phyloP scores from a whole-genome alignment of 768 basidiomycete genomes.

The Ramaria sp. region DNA sequence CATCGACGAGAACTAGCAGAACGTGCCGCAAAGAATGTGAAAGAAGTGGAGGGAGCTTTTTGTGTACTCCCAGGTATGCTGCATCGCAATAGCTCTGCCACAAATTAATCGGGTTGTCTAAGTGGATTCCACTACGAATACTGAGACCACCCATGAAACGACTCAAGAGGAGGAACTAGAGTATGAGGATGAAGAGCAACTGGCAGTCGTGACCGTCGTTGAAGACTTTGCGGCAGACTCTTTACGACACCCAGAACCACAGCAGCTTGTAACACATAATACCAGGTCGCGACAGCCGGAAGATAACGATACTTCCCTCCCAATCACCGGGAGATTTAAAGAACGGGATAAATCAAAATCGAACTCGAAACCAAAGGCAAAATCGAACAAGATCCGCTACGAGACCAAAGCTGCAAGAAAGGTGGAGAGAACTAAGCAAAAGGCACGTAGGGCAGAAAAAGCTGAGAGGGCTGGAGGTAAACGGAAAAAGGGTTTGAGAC shows the following conservation, averaged over 20 bases:
- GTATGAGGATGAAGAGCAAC: slow-evolving; percentile 73
- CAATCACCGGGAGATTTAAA: background rate
- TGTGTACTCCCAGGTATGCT: slow-evolving; percentile 5
- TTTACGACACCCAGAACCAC: slow-evolving; percentile 23
- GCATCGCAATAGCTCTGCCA: background rate
- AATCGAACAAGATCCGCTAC: slow-evolving; percentile 44
- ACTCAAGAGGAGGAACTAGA: slow-evolving; percentile 46
- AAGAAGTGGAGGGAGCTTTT: slow-evolving; percentile 58
- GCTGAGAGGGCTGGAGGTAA: slow-evolving; percentile 63
- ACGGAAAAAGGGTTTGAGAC: slow-evolving; percentile 24
- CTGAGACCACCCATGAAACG: slow-evolving; percentile 13
- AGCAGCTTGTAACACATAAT: slow-evolving; percentile 19
- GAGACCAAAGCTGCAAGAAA: slow-evolving; percentile 61
- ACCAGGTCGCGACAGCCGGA: slow-evolving; percentile 29
- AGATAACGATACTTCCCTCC: background rate
- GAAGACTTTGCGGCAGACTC: slow-evolving; percentile 80
- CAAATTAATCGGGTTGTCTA: background rate
- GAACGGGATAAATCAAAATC: background rate
- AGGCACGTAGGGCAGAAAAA: slow-evolving; percentile 54
- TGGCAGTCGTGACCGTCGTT: slow-evolving; percentile 84
- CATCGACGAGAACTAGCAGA: slow-evolving; percentile 69
- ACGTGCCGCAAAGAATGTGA: slow-evolving; percentile 68
- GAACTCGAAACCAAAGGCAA: slow-evolving; percentile 14
- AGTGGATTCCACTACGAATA: background rate
- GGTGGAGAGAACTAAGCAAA: slow-evolving; percentile 51